Base-by-base conservation (phyloP, 2,329 filamentous ascomycete species). In the Chaetomiaceae sp. region DNA sequence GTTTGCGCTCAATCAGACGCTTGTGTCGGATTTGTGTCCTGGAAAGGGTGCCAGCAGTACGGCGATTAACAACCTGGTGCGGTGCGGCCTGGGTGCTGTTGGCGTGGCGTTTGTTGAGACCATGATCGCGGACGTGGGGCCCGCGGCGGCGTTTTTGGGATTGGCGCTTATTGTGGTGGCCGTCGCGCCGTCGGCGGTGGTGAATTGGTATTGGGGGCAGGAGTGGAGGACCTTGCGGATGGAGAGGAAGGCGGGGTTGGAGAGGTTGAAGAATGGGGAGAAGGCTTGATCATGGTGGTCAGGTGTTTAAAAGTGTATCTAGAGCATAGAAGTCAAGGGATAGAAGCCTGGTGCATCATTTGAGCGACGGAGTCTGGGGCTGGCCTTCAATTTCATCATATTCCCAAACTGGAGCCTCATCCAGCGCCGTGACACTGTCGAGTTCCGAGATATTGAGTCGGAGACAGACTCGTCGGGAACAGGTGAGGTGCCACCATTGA, bases 11-110 rank as follows among this genome's bases (percentile, higher is more conserved):
- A 45, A 45, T 19, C 43, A 45, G 43, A 45, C 43, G 27, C 43
- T 45, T 34, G 43, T 45, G 17, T 45, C 43, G 27, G 43, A 45
- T 29, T 29, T 45, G 29, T 45, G 43, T 17, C 43, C 43, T 11
- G 43, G 43, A 17, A 34, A 34, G n/a, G 43, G 43, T 19, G 43
- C 43, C 43, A 34, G 43, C 19, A 45, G 43, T 22, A 45, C 43
- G 3, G 43, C 43, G 17, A 34, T 45, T 29, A 45, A 45, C 27
- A 45, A 45, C 43, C 23, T 45, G 43, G 43, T 45, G 43, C 43
- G 43, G 43, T 45, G 43, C 43, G 43, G 43, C 11, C 12, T 45
- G 27, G 43, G 43, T 19, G 43, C 43, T 34, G 4, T 45, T 5
- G 43, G 43, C 14, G 43, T 45, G 22, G 43, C 43, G 17, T 45